Base-by-base conservation (phyloP, 2,329 filamentous ascomycete species). In the Fusarium penzigii region DNA sequence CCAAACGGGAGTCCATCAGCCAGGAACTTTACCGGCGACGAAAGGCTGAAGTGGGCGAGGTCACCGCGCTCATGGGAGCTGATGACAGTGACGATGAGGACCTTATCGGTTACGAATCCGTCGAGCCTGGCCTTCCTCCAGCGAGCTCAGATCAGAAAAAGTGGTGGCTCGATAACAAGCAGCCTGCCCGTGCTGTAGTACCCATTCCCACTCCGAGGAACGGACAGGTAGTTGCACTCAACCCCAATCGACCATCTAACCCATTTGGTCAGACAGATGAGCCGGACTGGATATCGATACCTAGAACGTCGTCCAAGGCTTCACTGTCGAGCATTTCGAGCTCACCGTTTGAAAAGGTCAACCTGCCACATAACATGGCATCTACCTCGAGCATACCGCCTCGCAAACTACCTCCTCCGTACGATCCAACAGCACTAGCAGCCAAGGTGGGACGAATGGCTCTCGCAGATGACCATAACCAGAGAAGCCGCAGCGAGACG, bases 271-370 rank as follows among this genome's bases (percentile, higher is more conserved):
- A 81, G 1, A 86, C 82, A 2, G 80, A 87, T 32, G 90, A 96
- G 69, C 83, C 87, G 10, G 92, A 97, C 65, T 97, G 94, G 94
- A 84, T 96, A 40, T 80, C 80, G 4, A 76, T 87, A 6, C 79
- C 83, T 17, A 74, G 82, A 32, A 73, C 78, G 3, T 75, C 78
- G 40, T 82, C 81, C 14, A 77, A 79, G 38, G 69, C 81, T 29
- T 81, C 80, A 1, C 75, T 80, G 0, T 82, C 79, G 2, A 83
- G 78, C 65, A 77, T 85, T 53, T 84, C 82, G 10, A 83, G 77
- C 48, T 85, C 80, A 17, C 81, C 80, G 2, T 85, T 82, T 57
- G 82, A 85, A 58, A 79, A 84, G 51, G 75, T 84, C 51, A 78
- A 76, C 53, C 71, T 80, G 46, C 80, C 81, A 3, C 73, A 69